Evolutionary conservation across 371 early-diverging fungal genomes (phyloP), one percentile per base, ranked within the genome.

Genomic region (Mortierella sp.): DNA sequence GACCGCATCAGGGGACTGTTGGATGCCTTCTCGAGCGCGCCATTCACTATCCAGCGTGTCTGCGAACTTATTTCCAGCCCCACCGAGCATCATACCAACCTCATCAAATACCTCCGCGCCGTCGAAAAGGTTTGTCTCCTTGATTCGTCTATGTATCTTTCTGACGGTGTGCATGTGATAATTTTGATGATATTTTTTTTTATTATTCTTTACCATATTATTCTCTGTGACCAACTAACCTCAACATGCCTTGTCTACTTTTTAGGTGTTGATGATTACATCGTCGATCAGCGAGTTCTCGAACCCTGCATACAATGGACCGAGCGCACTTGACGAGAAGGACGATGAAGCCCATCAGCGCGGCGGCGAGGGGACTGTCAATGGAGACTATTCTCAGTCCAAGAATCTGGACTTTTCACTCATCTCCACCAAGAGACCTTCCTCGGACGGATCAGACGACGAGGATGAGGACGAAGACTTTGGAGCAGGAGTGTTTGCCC

Each of bases 21-120:
- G 68, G 71, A 75, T 63, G 74, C 76, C 24, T 85, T 85, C 29
- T 58, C 79, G 29, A 81, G 79, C n/a, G 88, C 92, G 38, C 93
- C 93, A 4, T 93, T 93, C 75, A 92, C 93, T 4, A 90, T 93
- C 55, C 93, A 93, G 77, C 89, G 93, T 43, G 72, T 92, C 65
- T 92, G 92, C 58, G 93, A 93, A 70, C 70, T 93, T 24, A 68
- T 93, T 24, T 80, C 83, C 18, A 82, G 89, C 35, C 93, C 93
- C 1, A 81, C 85, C 56, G 87, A 87, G 27, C 91, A 92, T 55
- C 91, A 93, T 75, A 87, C 85, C 55, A 88, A 88, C 79, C 90
- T 90, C 68, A 81, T 90, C 55, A 93, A 93, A 78, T 93, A 93
- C 54, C 75, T 93, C 51, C 88, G 92, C 74, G 93, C 93, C 7